These are phyloP conservation scores for Aphanomyces invadans DNA, from an alignment of 352 stramenopile species.

Conservation along the genomic window DNA sequence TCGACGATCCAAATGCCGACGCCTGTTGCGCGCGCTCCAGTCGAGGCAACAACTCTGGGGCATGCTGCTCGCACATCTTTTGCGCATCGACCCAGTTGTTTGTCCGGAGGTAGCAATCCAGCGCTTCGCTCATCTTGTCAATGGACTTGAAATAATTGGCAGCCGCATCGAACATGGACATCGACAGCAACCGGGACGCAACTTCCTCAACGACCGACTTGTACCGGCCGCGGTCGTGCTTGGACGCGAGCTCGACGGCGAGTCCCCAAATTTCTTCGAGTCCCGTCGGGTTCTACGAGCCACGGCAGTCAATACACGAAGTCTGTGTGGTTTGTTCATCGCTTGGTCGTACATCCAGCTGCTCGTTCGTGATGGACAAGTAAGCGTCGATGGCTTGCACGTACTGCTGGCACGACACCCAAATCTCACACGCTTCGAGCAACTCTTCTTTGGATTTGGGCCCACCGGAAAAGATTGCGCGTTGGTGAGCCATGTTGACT, in stretches of 20 bases:
- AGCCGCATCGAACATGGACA: conserved; percentile 81
- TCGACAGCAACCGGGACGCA: conserved; percentile 61
- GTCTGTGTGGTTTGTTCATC: background rate
- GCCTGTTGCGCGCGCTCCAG: conserved; percentile 77
- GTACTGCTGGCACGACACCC: conserved; percentile 84
- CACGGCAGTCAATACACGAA: background rate
- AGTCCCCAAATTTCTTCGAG: conserved; percentile 84
- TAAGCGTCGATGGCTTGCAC: conserved; percentile 89
- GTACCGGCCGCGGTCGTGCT: conserved; percentile 81
- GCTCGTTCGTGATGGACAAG: conserved; percentile 68
- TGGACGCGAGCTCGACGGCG: conserved; percentile 83
- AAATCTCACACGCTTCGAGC: conserved; percentile 80
- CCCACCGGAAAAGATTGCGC: conserved; percentile 64
- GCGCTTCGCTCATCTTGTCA: conserved; percentile 88
- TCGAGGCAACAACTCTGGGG: conserved; percentile 64
- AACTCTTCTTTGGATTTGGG: conserved; percentile 75
- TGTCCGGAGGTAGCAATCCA: conserved; percentile 76
- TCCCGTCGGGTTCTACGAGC: conserved; percentile 38
- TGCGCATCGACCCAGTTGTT: conserved; percentile 72
- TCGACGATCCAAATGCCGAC: conserved; percentile 50
- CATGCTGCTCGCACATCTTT: conserved; percentile 71
- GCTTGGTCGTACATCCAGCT: conserved; percentile 34
- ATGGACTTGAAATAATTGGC: conserved; percentile 85
- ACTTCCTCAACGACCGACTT: conserved; percentile 87
- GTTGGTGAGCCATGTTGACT: conserved; percentile 82